A percentile compares a stretch with the other conserved stretches of the same genome.
phyloP scores from a whole-genome alignment of 306 rosid species.

The Quercus cerris region DNA sequence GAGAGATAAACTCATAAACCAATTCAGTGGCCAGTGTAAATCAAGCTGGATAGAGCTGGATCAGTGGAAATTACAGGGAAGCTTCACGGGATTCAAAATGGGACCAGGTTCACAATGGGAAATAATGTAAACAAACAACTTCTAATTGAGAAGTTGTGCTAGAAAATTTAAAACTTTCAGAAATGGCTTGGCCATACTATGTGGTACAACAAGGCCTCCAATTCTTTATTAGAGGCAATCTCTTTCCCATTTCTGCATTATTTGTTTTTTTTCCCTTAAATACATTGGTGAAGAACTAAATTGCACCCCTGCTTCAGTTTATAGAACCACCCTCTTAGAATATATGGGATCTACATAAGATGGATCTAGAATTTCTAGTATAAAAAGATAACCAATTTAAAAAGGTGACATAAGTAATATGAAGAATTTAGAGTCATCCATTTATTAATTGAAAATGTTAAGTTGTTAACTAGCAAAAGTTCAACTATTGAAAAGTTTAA shows the following conservation, averaged over 20 bases:
- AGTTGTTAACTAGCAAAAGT: no score
- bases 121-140: not conserved
- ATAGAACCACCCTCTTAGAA: no score
- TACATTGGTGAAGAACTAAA: no score
- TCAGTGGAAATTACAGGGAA: constrained; percentile 1
- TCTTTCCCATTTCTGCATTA: not conserved
- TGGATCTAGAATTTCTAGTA: no score
- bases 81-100: constrained; percentile 24
- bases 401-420: no score
- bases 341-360: no score
- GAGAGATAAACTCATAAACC: not conserved
- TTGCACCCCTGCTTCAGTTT: no score
- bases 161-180: not conserved
- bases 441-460: no score
- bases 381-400: no score
- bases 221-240: not conserved
- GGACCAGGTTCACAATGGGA: not conserved
- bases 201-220: not conserved
- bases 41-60: constrained; percentile 19
- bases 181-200: not conserved
- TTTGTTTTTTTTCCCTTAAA: not conserved
- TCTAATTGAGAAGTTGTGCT: not conserved
- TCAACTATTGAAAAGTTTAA: no score
- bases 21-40: not conserved
- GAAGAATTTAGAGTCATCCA: no score